Percentiles rank a stretch among this genome's conserved stretches.
phyloP scores from a whole-genome alignment of 1,284 basidiomycete genomes.

The Sanghuangporus baumii region DNA sequence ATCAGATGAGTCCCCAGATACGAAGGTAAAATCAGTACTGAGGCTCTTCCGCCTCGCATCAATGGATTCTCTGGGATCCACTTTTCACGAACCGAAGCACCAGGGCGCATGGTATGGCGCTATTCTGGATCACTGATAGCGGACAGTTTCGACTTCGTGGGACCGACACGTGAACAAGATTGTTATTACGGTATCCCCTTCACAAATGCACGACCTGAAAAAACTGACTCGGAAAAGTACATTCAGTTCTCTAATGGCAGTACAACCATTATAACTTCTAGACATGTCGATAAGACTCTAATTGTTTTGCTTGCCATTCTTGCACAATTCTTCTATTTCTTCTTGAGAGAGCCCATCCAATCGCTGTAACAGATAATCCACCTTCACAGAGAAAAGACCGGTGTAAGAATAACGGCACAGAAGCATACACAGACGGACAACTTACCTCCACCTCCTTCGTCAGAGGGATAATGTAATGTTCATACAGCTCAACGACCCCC shows the following conservation, averaged over 20 bases:
- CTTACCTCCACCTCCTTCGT: slow-evolving; percentile 98
- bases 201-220: no score
- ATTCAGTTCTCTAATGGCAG: not conserved
- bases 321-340: slow-evolving; percentile 67
- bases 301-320: slow-evolving; percentile 1
- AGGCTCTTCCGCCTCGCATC: no score
- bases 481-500: slow-evolving; percentile 88
- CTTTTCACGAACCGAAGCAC: no score
- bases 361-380: slow-evolving; percentile 85
- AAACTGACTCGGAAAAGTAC: no score
- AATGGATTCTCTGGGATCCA: no score
- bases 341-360: slow-evolving; percentile 76
- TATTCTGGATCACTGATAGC: no score
- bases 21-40: no score
- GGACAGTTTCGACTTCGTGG: no score
- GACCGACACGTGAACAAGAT: no score
- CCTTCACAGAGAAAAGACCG: slow-evolving; percentile 40
- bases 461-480: slow-evolving; percentile 92
- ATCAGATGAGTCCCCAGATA: no score
- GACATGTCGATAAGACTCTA: not conserved
- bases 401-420: not conserved
- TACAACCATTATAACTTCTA: not conserved
- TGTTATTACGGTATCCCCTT: no score
- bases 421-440: not conserved
- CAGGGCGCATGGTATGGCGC: no score